Evolutionary conservation across 2,329 filamentous ascomycete genomes (phyloP).

Genomic region (Xylariales sp.): DNA sequence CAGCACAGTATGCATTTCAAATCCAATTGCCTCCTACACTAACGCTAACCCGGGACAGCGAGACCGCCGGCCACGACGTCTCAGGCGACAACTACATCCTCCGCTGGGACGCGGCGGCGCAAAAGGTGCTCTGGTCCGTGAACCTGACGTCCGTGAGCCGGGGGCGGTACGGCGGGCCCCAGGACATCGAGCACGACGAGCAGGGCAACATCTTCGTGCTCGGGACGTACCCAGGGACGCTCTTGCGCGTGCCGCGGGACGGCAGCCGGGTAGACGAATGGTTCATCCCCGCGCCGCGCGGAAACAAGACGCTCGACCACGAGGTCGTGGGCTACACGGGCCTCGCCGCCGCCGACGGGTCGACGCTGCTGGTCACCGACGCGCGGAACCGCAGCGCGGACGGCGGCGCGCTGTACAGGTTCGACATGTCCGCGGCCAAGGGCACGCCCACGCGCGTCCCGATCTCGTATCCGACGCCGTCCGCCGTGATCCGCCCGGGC

Average conservation of each 20-base stretch:
- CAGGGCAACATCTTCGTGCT: constrained; percentile 53
- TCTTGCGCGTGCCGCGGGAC: constrained; percentile 50
- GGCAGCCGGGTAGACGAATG: constrained; percentile 48
- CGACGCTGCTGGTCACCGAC: constrained; percentile 50
- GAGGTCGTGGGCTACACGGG: constrained; percentile 46
- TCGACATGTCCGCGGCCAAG: constrained; percentile 47
- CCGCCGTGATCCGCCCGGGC: constrained; percentile 31
- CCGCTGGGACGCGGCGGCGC: constrained; percentile 49
- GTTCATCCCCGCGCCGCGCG: constrained; percentile 47
- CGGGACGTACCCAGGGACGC: constrained; percentile 53
- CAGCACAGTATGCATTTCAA: constrained; percentile 45
- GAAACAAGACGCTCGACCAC: constrained; percentile 37
- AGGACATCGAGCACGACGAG: constrained; percentile 54
- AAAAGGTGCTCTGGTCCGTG: constrained; percentile 47
- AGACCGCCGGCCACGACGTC: constrained; percentile 51
- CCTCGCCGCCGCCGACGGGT: constrained; percentile 43
- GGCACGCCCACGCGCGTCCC: constrained; percentile 45
- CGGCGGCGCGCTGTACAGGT: constrained; percentile 51
- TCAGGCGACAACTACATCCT: constrained; percentile 53
- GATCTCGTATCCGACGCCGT: constrained; percentile 31
- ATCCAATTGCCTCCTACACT: background rate
- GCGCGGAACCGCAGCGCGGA: constrained; percentile 39
- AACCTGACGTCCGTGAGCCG: constrained; percentile 50
- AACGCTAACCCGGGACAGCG: constrained; percentile 27
- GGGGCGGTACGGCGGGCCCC: constrained; percentile 53